Evolutionary conservation across 345 rosid genomes (phyloP), one percentile per base, ranked within the genome.

Genomic region (Trapa incisa): DNA sequence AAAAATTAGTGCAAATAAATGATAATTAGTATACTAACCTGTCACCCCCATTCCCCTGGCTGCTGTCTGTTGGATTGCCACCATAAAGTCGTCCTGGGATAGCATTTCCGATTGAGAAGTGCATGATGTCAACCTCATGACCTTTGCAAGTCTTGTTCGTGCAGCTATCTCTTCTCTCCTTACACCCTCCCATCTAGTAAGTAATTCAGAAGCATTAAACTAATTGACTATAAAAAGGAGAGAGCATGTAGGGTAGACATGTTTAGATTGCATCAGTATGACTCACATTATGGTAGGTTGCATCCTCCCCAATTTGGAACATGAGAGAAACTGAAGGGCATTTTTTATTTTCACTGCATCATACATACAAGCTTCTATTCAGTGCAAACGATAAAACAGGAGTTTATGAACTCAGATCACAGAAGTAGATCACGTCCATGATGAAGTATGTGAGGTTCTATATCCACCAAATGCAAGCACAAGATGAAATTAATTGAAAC

Each of bases 61-160:
- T 5, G 66, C 86, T 86, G 75, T 91, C 99, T 65, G 83, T 66
- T 29, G 80, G 88, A 70, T 94, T 91, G 70, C 92, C 89, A 65
- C 99, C 99, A 66, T 94, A 94, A 11, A 94, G 92, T 42, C 97
- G 87, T 69, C 99, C 97, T 2, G 99, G 99, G 72, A 94, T 87
- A 75, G 99, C 97, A 73, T 82, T 86, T 80, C 99, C 99, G 64
- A 87, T 85, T 16, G 96, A 91, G 84, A 94, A 94, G 76, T 94
- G 97, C 99, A 94, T 91, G n/a, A 94, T 91, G 75, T 94, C 99
- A 68, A 94, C 97, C 81, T 94, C 99, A 68, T 89, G 85, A 67
- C 97, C 96, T 83, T 80, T 89, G 85, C 99, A 94, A 68, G 87
- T 80, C 80, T 87, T 91, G 84, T 72, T 87, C 54, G 87, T 91